Evolutionary conservation across 306 rosid species (phyloP).

Genomic region (Vigna trinervia): DNA sequence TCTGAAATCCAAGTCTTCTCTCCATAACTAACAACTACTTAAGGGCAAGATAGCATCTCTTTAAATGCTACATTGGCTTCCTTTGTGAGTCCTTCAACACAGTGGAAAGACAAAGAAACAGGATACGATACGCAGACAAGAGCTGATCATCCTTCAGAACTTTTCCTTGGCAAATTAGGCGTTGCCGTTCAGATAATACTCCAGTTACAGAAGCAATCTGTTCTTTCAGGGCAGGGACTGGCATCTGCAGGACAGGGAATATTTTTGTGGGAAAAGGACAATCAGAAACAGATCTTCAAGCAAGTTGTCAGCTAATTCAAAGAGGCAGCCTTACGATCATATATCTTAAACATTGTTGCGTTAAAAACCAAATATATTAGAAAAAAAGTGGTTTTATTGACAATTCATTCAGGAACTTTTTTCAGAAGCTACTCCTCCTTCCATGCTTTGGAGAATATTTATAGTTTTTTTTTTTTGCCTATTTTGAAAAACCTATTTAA

Average conservation of each 20-base stretch:
- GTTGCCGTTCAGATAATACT: slow-evolving; percentile 59
- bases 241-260: slow-evolving; percentile 71
- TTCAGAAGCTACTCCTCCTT: neutral
- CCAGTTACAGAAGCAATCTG: slow-evolving; percentile 66
- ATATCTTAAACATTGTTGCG: slow-evolving; percentile 29
- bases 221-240: slow-evolving; percentile 70
- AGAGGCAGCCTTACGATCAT: slow-evolving; percentile 33
- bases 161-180: slow-evolving; percentile 62
- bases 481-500: neutral
- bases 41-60: slow-evolving; percentile 29
- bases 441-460: neutral
- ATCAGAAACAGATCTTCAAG: slow-evolving; percentile 25
- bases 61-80: slow-evolving; percentile 26
- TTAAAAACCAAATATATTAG: slow-evolving; percentile 26
- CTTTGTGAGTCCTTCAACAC: slow-evolving; percentile 25
- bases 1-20: slow-evolving; percentile 25
- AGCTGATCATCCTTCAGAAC: slow-evolving; percentile 67
- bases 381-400: neutral
- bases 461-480: neutral
- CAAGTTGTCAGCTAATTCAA: slow-evolving; percentile 19
- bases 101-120: slow-evolving; percentile 40
- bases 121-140: slow-evolving; percentile 67
- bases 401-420: neutral
- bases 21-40: slow-evolving; percentile 27
- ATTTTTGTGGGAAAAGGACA: slow-evolving; percentile 11